Conservation (phyloP, 1,139 yeast genomes). For the Lipomyces yarrowii region DNA sequence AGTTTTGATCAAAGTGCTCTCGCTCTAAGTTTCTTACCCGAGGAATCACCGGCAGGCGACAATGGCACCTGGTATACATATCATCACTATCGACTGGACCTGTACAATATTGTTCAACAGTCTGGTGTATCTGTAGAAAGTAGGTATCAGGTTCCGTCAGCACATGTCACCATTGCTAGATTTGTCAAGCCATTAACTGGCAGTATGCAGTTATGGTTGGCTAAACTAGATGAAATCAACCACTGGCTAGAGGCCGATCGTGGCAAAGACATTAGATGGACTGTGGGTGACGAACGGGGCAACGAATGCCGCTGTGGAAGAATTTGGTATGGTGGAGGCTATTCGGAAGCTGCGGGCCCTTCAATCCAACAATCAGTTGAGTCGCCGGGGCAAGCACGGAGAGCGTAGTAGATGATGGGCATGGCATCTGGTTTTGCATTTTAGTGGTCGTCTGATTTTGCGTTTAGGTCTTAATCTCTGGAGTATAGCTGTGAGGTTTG, state of each 20-base stretch:
- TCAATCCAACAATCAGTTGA: not conserved
- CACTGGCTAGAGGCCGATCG: constrained; percentile 21
- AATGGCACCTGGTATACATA: constrained; percentile 27
- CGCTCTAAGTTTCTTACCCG: constrained; percentile 37
- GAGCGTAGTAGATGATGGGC: not conserved
- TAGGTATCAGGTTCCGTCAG: constrained; percentile 37
- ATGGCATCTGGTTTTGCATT: not conserved
- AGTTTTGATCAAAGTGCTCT: constrained; percentile 36
- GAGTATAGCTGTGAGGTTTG: not conserved
- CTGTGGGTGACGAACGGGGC: constrained; percentile 33
- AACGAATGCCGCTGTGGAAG: constrained; percentile 35
- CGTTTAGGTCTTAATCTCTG: not conserved
- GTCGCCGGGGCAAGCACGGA: not conserved
- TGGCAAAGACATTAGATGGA: constrained; percentile 28
- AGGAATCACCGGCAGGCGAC: constrained; percentile 6
- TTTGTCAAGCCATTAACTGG: constrained; percentile 31
- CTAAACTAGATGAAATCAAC: constrained; percentile 25
- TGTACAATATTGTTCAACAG: constrained; percentile 21
- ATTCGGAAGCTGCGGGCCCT: constrained; percentile 18
- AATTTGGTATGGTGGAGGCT: constrained; percentile 40
- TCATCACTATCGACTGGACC: constrained; percentile 32
- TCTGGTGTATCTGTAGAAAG: constrained; percentile 31
- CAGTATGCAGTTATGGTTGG: constrained; percentile 19
- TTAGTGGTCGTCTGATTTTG: not conserved
- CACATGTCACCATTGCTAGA: constrained; percentile 38